These are phyloP conservation scores for Didymosphaeria variabile DNA, from an alignment of 2,329 filamentous ascomycete species.

Conservation along the genomic window DNA sequence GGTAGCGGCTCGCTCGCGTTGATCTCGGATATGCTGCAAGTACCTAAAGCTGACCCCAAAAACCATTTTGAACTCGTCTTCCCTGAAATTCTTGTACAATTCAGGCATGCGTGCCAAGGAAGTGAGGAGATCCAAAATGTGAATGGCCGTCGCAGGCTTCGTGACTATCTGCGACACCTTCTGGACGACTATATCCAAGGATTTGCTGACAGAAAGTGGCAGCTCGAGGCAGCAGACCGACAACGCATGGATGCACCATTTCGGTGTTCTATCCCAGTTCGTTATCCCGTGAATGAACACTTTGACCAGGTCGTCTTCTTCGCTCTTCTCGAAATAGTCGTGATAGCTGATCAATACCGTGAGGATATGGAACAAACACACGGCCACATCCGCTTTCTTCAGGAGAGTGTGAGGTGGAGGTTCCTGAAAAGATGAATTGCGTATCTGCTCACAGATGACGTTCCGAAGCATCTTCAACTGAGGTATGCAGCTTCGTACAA, in stretches of 20 bases:
- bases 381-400: constrained; percentile 86
- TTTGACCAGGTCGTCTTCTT: constrained; percentile 89
- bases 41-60: constrained; percentile 97
- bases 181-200: constrained; percentile 83
- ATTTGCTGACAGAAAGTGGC: constrained; percentile 85
- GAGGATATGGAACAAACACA: constrained; percentile 86
- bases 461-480: constrained; percentile 80
- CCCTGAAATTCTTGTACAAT: constrained; percentile 86
- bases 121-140: constrained; percentile 95
- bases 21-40: constrained; percentile 83
- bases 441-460: constrained; percentile 83
- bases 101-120: constrained; percentile 84
- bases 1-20: constrained; percentile 52
- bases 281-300: constrained; percentile 87
- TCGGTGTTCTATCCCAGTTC: constrained; percentile 85
- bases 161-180: constrained; percentile 98
- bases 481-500: constrained; percentile 77
- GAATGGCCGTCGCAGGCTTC: constrained; percentile 87
- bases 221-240: constrained; percentile 96
- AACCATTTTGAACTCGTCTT: constrained; percentile 91
- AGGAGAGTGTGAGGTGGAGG: constrained; percentile 81
- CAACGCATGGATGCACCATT: constrained; percentile 92
- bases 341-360: constrained; percentile 93
- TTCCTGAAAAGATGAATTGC: constrained; percentile 78
- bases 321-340: constrained; percentile 79